Evolutionary conservation across 305 asterid species (phyloP).

Genomic region (Nicotiana rustica): DNA sequence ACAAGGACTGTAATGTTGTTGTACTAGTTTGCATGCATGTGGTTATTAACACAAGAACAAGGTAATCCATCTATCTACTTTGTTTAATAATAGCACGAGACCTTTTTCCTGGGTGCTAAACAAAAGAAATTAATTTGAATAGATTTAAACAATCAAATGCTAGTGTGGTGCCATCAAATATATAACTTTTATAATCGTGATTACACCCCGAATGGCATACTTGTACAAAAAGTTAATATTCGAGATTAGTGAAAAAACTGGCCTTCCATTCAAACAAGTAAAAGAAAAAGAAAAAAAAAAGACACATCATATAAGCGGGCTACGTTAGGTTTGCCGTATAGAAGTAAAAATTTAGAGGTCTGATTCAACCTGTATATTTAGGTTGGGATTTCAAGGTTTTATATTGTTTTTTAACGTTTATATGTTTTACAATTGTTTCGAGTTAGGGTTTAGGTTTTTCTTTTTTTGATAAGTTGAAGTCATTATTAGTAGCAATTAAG

Average conservation of each 20-base stretch:
- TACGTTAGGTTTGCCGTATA: not conserved
- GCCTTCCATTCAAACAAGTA: not conserved
- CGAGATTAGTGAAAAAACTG: not conserved
- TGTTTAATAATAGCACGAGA: conserved; percentile 15
- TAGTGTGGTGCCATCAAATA: not conserved
- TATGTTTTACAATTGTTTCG: not conserved
- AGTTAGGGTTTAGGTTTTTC: conserved; percentile 12
- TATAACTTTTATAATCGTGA: conserved; percentile 11
- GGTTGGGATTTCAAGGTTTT: conserved; percentile 1
- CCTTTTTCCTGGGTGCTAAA: not conserved
- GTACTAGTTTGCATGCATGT: conserved; percentile 23
- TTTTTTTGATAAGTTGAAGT: not conserved
- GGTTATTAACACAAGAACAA: conserved; percentile 26
- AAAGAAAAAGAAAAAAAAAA: not conserved
- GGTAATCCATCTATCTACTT: conserved; percentile 21
- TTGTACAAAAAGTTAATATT: conserved; percentile 24
- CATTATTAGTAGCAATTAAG: not conserved
- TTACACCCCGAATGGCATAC: not conserved
- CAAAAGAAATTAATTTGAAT: not conserved
- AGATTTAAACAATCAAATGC: conserved; percentile 20
- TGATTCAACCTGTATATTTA: not conserved
- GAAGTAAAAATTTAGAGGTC: not conserved
- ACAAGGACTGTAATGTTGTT: conserved; percentile 27
- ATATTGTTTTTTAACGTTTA: not conserved
- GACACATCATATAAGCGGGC: conserved; percentile 8